phyloP scores from a whole-genome alignment of 768 basidiomycete genomes.

The Russula emetica region DNA sequence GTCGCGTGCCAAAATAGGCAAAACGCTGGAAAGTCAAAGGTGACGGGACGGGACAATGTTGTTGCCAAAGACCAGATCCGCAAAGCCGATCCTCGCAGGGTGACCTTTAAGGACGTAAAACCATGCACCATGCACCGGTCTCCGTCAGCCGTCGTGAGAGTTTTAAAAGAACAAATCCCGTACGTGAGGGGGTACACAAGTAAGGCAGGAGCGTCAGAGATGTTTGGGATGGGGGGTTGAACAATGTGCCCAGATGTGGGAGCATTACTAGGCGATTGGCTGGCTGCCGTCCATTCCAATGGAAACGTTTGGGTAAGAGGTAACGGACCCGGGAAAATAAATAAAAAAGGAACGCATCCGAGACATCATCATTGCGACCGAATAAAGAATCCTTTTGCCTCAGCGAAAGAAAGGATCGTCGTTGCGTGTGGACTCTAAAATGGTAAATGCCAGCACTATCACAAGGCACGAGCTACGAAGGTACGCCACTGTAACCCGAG shows the following conservation, averaged over 20 bases:
- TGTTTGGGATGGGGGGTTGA: constrained; percentile 10
- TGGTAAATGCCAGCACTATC: constrained; percentile 30
- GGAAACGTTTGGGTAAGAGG: constrained; percentile 13
- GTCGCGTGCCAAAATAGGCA: constrained; percentile 26
- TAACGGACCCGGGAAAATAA: too few relatives aligned
- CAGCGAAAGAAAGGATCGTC: constrained; percentile 25
- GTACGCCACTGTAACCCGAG: constrained; percentile 22
- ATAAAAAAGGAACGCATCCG: neutral
- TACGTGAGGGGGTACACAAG: neutral
- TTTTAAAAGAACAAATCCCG: constrained; percentile 9
- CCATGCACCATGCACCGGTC: neutral
- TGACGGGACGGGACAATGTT: constrained; percentile 22
- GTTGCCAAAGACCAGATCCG: constrained; percentile 21
- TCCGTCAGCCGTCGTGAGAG: constrained; percentile 16
- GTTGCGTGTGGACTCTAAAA: constrained; percentile 24
- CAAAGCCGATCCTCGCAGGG: constrained; percentile 28
- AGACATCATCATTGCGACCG: constrained; percentile 18
- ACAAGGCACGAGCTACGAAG: constrained; percentile 28
- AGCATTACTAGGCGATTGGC: constrained; percentile 23
- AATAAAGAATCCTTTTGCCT: constrained; percentile 15
- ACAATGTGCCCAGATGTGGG: neutral
- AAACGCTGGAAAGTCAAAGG: neutral
- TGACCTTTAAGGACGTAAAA: constrained; percentile 11
- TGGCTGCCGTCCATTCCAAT: neutral
- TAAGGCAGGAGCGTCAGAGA: constrained; percentile 12